Evolutionary conservation across 2,329 filamentous ascomycete species (phyloP).

Genomic region (Penicillium crustosum): DNA sequence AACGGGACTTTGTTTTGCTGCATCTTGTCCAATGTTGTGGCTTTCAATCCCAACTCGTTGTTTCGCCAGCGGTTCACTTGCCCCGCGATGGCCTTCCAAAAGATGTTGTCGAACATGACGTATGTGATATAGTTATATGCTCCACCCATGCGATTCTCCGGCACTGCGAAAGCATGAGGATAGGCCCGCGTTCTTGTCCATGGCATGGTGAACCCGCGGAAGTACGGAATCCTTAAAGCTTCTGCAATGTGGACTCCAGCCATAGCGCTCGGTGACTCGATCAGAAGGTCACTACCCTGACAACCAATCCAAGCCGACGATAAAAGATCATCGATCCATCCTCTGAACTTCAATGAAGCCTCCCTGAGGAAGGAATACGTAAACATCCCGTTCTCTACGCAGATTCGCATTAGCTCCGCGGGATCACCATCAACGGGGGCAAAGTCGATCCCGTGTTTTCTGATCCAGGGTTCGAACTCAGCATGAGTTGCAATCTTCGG

Average conservation of each 20-base stretch:
- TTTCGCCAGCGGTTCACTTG: slow-evolving; percentile 94
- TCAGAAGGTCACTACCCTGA: slow-evolving; percentile 81
- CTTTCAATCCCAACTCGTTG: slow-evolving; percentile 71
- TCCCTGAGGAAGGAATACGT: slow-evolving; percentile 87
- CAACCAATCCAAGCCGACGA: slow-evolving; percentile 79
- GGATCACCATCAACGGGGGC: slow-evolving; percentile 85
- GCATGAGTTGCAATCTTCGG: slow-evolving; percentile 86
- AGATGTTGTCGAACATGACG: slow-evolving; percentile 92
- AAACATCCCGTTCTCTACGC: slow-evolving; percentile 96
- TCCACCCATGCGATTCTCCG: slow-evolving; percentile 90
- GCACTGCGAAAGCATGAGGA: slow-evolving; percentile 92
- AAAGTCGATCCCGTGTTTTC: slow-evolving; percentile 92
- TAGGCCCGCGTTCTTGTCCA: slow-evolving; percentile 96
- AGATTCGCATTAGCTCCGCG: slow-evolving; percentile 90
- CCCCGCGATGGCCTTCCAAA: slow-evolving; percentile 89
- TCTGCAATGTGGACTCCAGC: slow-evolving; percentile 97
- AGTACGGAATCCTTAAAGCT: slow-evolving; percentile 88
- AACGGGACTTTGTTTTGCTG: slow-evolving; percentile 98
- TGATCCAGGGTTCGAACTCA: slow-evolving; percentile 87
- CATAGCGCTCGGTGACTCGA: slow-evolving; percentile 96
- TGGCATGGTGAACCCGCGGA: slow-evolving; percentile 97
- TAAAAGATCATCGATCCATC: slow-evolving; percentile 91
- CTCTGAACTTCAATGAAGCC: slow-evolving; percentile 81
- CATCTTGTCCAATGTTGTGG: slow-evolving; percentile 84
- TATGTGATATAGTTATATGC: slow-evolving; percentile 95